These are phyloP conservation scores for Hordeum vulgare DNA, from an alignment of 176 grass and related monocot genomes.

Conservation along the genomic window DNA sequence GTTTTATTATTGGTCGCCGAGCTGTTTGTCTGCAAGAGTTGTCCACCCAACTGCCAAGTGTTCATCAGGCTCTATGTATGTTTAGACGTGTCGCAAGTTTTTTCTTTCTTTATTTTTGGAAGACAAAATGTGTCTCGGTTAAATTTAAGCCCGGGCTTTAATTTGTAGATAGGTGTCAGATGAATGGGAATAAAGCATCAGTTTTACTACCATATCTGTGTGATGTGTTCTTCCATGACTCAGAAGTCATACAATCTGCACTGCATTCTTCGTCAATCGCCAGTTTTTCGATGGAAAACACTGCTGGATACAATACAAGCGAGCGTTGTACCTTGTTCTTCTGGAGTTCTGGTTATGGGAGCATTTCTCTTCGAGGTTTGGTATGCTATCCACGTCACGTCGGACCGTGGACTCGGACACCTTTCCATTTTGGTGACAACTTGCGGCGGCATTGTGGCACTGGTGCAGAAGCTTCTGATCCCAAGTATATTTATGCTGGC, in stretches of 20 bases:
- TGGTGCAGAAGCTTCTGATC: background rate
- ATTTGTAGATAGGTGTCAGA: conserved; percentile 28
- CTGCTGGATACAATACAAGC: background rate
- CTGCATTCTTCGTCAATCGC: background rate
- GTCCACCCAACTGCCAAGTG: background rate
- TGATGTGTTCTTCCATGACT: background rate
- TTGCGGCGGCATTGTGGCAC: background rate
- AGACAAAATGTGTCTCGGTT: background rate
- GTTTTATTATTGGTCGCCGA: conserved; percentile 31
- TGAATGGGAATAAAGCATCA: background rate
- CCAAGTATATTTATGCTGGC: background rate
- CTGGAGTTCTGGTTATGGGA: background rate
- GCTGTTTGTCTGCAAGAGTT: conserved; percentile 31
- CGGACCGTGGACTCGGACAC: background rate
- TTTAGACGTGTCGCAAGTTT: background rate
- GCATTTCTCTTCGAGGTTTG: background rate
- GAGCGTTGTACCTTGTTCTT: background rate
- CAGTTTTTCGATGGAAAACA: background rate
- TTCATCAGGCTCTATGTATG: background rate
- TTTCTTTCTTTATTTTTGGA: background rate
- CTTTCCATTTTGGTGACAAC: background rate
- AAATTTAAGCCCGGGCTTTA: background rate
- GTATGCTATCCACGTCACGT: background rate
- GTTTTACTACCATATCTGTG: background rate
- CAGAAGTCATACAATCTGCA: background rate